Conservation (phyloP, 169 alveolate genomes). For the Plasmodium blacklocki region DNA sequence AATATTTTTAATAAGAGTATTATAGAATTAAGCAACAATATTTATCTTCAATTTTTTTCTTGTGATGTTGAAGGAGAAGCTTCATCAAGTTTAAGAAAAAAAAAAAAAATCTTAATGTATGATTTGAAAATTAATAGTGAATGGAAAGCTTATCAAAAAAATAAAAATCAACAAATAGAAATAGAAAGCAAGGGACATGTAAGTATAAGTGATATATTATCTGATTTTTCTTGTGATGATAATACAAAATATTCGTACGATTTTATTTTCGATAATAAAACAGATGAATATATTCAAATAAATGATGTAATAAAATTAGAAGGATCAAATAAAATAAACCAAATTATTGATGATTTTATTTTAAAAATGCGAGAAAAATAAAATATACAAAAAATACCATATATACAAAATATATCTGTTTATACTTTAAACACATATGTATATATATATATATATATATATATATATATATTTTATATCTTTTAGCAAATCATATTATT, state of each 20-base stretch:
- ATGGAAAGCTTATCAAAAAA: slow-evolving; percentile 62
- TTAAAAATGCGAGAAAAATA: slow-evolving; percentile 41
- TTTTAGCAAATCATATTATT: neutral
- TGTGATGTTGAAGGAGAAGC: slow-evolving; percentile 80
- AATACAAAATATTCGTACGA: slow-evolving; percentile 25
- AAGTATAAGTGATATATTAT: slow-evolving; percentile 39
- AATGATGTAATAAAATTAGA: slow-evolving; percentile 34
- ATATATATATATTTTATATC: too few relatives aligned
- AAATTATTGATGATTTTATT: slow-evolving; percentile 43
- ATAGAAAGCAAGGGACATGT: slow-evolving; percentile 53
- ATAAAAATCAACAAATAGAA: slow-evolving; percentile 41
- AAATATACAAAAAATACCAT: too few relatives aligned
- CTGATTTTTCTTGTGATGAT: slow-evolving; percentile 47
- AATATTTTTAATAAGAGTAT: slow-evolving; percentile 56
- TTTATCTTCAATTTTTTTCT: slow-evolving; percentile 31
- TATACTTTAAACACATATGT: too few relatives aligned
- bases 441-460: neutral
- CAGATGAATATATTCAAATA: slow-evolving; percentile 8
- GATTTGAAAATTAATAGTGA: slow-evolving; percentile 56
- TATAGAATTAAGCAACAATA: slow-evolving; percentile 58
- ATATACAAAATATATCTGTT: too few relatives aligned
- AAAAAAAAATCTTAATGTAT: slow-evolving; percentile 77
- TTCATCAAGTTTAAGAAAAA: slow-evolving; percentile 80
- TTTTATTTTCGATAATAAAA: slow-evolving; percentile 29
- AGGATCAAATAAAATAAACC: slow-evolving; percentile 14